Evolutionary conservation across 345 rosid genomes (phyloP).

Genomic region (Cardamine resedifolia): DNA sequence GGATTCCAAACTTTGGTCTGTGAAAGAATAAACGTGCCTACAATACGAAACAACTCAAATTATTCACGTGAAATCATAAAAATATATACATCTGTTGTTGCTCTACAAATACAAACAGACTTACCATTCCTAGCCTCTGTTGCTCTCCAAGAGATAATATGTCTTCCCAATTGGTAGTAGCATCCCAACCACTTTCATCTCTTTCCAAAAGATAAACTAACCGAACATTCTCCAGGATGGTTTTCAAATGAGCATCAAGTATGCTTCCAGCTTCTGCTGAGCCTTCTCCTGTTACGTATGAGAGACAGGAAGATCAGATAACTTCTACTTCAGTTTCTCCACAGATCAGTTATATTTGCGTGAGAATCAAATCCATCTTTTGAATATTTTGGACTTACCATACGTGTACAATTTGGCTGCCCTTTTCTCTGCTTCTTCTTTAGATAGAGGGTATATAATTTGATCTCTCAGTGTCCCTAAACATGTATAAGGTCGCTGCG

Average conservation of each 20-base stretch:
- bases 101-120: conserved; percentile 17
- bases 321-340: conserved; percentile 9
- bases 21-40: conserved; percentile 97
- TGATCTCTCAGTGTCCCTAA: conserved; percentile 98
- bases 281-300: conserved; percentile 44
- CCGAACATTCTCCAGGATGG: conserved; percentile 75
- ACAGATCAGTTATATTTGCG: not conserved
- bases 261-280: conserved; percentile 38
- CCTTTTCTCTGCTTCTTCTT: conserved; percentile 68
- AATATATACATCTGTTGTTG: not conserved
- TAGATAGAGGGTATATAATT: conserved; percentile 93
- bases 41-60: conserved; percentile 30
- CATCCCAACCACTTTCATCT: conserved; percentile 86
- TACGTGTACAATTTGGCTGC: conserved; percentile 47
- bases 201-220: conserved; percentile 85
- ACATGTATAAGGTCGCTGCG: conserved; percentile 94
- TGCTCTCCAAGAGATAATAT: conserved; percentile 96
- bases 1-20: conserved; percentile 87
- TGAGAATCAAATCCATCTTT: conserved; percentile 6
- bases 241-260: conserved; percentile 65
- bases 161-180: conserved; percentile 84
- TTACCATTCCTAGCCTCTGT: conserved; percentile 97
- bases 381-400: conserved; percentile 47
- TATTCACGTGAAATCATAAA: not conserved
- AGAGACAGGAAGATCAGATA: conserved; percentile 11